Percentiles rank a stretch among this genome's conserved stretches.
phyloP scores from a whole-genome alignment of 2,329 filamentous ascomycete species.

The Exophiala xenobiotica region DNA sequence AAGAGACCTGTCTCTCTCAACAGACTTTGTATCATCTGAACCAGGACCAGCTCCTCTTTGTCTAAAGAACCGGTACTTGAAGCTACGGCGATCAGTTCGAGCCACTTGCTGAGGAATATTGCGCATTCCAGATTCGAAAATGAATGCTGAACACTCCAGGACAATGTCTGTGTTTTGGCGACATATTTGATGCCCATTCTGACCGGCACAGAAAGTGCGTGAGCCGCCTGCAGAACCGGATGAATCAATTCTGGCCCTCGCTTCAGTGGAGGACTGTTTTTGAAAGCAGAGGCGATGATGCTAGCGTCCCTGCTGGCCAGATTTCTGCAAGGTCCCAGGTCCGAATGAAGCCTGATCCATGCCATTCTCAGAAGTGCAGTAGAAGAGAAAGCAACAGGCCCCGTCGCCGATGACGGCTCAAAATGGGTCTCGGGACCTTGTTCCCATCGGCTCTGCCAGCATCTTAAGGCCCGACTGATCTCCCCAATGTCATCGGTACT shows the following conservation, averaged over 20 bases:
- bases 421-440: slow-evolving; percentile 1
- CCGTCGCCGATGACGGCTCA: slow-evolving; percentile 5
- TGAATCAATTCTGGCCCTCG: slow-evolving; percentile 61
- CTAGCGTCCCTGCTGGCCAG: slow-evolving; percentile 65
- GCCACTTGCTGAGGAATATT: slow-evolving; percentile 47
- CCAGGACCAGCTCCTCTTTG: slow-evolving; percentile 4
- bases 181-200: slow-evolving; percentile 40
- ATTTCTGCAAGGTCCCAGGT: slow-evolving; percentile 61
- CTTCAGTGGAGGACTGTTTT: slow-evolving; percentile 57
- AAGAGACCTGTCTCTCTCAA: slow-evolving; percentile 6
- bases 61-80: neutral
- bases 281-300: slow-evolving; percentile 61
- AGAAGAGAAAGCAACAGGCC: slow-evolving; percentile 4
- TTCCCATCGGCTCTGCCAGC: slow-evolving; percentile 6
- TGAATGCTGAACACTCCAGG: slow-evolving; percentile 40
- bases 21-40: slow-evolving; percentile 8
- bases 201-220: slow-evolving; percentile 61
- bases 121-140: slow-evolving; percentile 40
- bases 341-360: slow-evolving; percentile 3
- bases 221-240: slow-evolving; percentile 66
- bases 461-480: slow-evolving; percentile 3
- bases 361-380: slow-evolving; percentile 1
- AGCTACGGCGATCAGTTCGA: slow-evolving; percentile 29
- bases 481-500: slow-evolving; percentile 1
- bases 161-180: slow-evolving; percentile 39